Evolutionary conservation across 1,139 yeast genomes (phyloP).

Genomic region (Trichomonascaceae sp.): DNA sequence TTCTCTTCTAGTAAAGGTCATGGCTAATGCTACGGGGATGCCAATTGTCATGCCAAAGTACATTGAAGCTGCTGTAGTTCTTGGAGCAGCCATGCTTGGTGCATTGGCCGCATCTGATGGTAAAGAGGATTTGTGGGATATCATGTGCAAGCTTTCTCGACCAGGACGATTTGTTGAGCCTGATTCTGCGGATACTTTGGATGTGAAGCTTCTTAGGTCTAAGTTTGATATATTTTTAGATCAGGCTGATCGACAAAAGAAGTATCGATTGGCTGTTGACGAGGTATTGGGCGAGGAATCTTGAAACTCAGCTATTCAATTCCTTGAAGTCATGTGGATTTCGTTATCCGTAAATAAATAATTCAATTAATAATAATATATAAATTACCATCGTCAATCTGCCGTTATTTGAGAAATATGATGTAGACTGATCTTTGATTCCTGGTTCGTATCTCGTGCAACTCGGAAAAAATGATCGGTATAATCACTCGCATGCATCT

Average conservation of each 20-base stretch:
- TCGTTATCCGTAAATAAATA: neutral
- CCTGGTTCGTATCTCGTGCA: conserved; percentile 71
- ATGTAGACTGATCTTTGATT: conserved; percentile 55
- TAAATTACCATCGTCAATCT: neutral
- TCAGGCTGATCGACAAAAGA: conserved; percentile 74
- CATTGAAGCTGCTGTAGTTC: conserved; percentile 94
- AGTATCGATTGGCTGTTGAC: conserved; percentile 67
- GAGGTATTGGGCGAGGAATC: conserved; percentile 24
- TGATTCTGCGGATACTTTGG: conserved; percentile 49
- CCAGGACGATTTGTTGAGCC: conserved; percentile 77
- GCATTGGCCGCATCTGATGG: conserved; percentile 69
- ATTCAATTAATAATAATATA: neutral
- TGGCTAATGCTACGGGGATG: conserved; percentile 89
- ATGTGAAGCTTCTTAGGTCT: conserved; percentile 61
- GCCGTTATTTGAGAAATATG: conserved; percentile 25
- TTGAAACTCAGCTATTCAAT: neutral
- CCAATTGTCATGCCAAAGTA: conserved; percentile 92
- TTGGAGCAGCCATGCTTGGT: conserved; percentile 90
- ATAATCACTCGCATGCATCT: conserved; percentile 78
- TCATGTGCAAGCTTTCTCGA: conserved; percentile 80
- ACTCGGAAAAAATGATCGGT: conserved; percentile 88
- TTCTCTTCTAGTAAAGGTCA: conserved; percentile 74
- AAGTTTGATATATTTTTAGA: conserved; percentile 84
- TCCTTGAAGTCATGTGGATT: neutral
- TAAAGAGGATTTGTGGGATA: conserved; percentile 57